Conservation (phyloP, 192 early-diverging fungal species). For the Coemansia sp. region DNA sequence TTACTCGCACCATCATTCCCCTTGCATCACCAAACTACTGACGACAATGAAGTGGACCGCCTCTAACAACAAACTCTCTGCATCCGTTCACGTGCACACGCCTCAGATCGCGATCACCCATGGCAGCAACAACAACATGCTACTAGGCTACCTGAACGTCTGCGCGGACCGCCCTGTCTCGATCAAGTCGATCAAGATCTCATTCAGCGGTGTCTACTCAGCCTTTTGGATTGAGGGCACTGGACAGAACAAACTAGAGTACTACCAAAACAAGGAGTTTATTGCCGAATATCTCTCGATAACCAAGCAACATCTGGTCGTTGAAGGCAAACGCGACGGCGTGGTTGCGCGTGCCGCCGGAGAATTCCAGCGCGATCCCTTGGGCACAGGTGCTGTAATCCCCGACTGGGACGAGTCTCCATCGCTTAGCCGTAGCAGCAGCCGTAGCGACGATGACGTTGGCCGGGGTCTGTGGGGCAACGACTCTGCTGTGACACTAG, state of each 20-base stretch:
- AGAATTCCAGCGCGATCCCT: background rate
- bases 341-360: background rate
- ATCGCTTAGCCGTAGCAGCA: slow-evolving; percentile 13
- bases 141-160: slow-evolving; percentile 26
- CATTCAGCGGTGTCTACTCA: slow-evolving; percentile 31
- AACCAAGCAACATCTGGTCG: slow-evolving; percentile 12
- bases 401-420: background rate
- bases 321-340: background rate
- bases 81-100: slow-evolving; percentile 30
- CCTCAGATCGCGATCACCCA: slow-evolving; percentile 35
- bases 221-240: slow-evolving; percentile 28
- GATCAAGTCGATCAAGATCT: slow-evolving; percentile 24
- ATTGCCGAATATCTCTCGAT: slow-evolving; percentile 19
- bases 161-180: slow-evolving; percentile 13
- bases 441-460: slow-evolving; percentile 12
- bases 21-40: background rate
- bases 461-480: slow-evolving; percentile 7
- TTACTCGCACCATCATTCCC: background rate
- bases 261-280: slow-evolving; percentile 36
- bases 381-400: background rate
- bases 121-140: slow-evolving; percentile 35
- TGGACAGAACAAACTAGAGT: slow-evolving; percentile 22
- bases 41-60: slow-evolving; percentile 24
- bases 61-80: slow-evolving; percentile 9
- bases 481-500: slow-evolving; percentile 4